Evolutionary conservation across 2,329 filamentous ascomycete genomes (phyloP).

Genomic region (Aspergillus aculeatinus): DNA sequence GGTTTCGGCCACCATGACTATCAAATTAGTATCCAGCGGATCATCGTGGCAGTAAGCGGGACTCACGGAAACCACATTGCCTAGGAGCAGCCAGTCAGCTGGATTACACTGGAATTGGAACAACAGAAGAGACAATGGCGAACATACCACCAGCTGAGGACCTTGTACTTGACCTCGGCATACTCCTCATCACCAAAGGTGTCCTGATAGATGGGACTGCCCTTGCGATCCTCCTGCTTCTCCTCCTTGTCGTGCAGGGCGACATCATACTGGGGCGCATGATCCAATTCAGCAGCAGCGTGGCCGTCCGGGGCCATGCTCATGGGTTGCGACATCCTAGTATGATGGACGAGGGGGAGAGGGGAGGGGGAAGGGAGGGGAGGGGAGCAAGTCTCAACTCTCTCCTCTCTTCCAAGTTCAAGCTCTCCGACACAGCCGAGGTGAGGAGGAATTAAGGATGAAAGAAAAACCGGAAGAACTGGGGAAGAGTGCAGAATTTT

Average conservation of each 20-base stretch:
- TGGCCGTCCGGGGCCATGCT: neutral
- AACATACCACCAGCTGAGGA: constrained; percentile 44
- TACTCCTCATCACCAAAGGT: constrained; percentile 35
- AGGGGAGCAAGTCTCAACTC: too few species aligned
- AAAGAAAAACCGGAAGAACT: neutral
- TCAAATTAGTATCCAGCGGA: constrained; percentile 2
- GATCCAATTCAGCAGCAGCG: neutral
- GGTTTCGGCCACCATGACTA: constrained; percentile 57
- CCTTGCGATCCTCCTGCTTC: constrained; percentile 16
- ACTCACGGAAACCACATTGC: constrained; percentile 41
- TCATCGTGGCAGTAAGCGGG: neutral
- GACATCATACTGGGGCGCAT: neutral
- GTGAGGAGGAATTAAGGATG: neutral
- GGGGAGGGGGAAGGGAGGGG: neutral
- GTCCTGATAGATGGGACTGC: constrained; percentile 19
- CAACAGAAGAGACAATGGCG: too few species aligned
- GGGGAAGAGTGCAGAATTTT: neutral
- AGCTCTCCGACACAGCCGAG: too few species aligned
- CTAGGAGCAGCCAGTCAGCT: constrained; percentile 18
- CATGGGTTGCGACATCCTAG: neutral
- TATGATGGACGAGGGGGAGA: neutral
- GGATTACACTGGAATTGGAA: neutral
- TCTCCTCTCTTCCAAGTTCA: too few species aligned
- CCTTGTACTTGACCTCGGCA: constrained; percentile 50
- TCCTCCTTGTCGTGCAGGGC: constrained; percentile 14